Base-by-base conservation (phyloP, 2,329 filamentous ascomycete genomes). In the Penicillium sp. region DNA sequence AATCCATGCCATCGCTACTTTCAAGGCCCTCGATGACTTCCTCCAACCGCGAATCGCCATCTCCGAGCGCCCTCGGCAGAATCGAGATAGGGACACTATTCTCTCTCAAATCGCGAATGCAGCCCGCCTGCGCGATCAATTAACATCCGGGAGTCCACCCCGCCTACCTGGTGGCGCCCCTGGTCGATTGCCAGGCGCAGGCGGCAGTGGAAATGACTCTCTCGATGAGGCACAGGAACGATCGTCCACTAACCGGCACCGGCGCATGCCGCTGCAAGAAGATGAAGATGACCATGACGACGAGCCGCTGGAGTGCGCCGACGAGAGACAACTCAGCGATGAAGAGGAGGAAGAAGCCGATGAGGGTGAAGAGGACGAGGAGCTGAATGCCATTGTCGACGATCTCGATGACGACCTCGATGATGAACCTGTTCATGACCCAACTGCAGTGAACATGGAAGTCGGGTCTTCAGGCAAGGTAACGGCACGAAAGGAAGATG, bases 1-100 rank as follows among this genome's bases (percentile, higher is more conserved):
- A 0, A 98, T 98, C 49, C 93, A 98, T 68, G 93, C 93, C 13
- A 97, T 98, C 63, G 92, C 93, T 2, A 97, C 91, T 0, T 97
- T 98, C 76, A 97, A 96, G 69, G 88, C 92, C 0, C 75, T 98
- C 23, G 93, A 97, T 65, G 93, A 98, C 66, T 98, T 97, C 68
- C 78, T 98, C 38, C 85, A 93, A 32, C 93, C 93, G 6, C 82
- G 92, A 53, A 95, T 98, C 51, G 89, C 79, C 61, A 69, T 93
- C 12, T 83, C 87, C 3, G 90, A 95, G 55, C 82, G 88, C 18
- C 82, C 87, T 10, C 79, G 84, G 38, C 76, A 75, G 8, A 77
- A 80, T 27, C 80, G 86, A 54, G 73, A 72, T 55, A 75, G 73
- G 66, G 86, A 75, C 46, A 82, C 84, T 1, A 83, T 71, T 81